Evolutionary conservation across 2,329 filamentous ascomycete species (phyloP).

Genomic region (Penicillium sp.): DNA sequence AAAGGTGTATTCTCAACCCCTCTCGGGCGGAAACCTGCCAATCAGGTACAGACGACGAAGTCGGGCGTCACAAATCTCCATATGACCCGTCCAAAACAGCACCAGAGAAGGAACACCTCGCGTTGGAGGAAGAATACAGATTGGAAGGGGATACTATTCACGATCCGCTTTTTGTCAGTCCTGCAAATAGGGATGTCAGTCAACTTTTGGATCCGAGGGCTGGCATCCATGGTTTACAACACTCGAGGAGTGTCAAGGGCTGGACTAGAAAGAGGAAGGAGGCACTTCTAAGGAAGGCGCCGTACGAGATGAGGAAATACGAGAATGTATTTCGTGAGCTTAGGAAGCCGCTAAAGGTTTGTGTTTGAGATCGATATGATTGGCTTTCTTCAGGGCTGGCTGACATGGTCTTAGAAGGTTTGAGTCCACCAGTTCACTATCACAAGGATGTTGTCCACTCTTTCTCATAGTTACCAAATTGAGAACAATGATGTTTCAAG

Average conservation of each 20-base stretch:
- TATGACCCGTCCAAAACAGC: conserved; percentile 21
- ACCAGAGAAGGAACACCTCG: conserved; percentile 16
- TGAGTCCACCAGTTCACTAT: not conserved
- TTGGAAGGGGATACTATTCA: conserved; percentile 13
- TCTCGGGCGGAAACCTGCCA: conserved; percentile 18
- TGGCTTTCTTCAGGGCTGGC: not conserved
- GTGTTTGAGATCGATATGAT: not conserved
- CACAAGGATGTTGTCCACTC: not conserved
- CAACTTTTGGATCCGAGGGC: conserved; percentile 15
- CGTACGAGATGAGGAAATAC: conserved; percentile 11
- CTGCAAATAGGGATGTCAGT: conserved; percentile 20
- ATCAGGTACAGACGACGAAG: conserved; percentile 23
- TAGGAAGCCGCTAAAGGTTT: conserved; percentile 10
- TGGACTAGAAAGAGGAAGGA: conserved; percentile 21
- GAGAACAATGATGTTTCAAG: not conserved
- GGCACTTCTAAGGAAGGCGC: conserved; percentile 12
- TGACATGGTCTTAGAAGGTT: not conserved
- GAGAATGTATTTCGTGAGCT: conserved; percentile 10
- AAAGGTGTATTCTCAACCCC: conserved; percentile 17
- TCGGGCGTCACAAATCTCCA: conserved; percentile 20
- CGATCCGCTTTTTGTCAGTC: conserved; percentile 20
- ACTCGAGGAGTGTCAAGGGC: conserved; percentile 18
- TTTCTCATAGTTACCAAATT: not conserved
- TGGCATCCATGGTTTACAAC: conserved; percentile 10
- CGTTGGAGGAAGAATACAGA: conserved; percentile 19